Percentiles rank a stretch among this genome's conserved stretches.
Evolutionary conservation across 768 basidiomycete genomes (phyloP).

Genomic region (Tulasnella sp.): DNA sequence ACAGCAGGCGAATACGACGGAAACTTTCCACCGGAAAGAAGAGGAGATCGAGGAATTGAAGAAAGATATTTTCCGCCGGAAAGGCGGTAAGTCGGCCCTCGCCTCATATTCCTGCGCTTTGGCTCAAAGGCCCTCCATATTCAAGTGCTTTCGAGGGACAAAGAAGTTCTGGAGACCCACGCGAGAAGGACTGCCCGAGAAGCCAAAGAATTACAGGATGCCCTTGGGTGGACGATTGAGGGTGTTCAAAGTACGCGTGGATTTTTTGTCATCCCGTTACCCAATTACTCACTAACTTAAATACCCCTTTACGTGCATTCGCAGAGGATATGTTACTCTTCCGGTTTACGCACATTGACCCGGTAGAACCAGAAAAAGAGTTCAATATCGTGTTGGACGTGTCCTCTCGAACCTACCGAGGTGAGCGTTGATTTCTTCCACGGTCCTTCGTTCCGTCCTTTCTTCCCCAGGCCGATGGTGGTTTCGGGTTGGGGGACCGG

Average conservation of each 20-base stretch:
- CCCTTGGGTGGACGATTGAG: constrained; percentile 65
- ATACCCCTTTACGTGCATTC: background rate
- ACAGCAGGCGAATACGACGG: constrained; percentile 33
- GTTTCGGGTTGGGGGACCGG: constrained; percentile 10
- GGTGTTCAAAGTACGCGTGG: constrained; percentile 45
- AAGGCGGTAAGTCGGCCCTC: background rate
- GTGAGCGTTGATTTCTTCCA: constrained; percentile 40
- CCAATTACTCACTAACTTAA: background rate
- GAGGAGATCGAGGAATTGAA: constrained; percentile 59
- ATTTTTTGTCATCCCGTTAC: background rate
- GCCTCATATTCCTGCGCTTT: background rate
- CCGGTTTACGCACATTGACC: constrained; percentile 65
- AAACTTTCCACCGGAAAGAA: constrained; percentile 49
- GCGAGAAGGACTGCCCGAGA: constrained; percentile 17
- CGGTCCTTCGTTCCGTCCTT: background rate
- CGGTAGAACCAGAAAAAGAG: constrained; percentile 53
- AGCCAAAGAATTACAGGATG: constrained; percentile 32
- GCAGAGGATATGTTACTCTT: constrained; percentile 61
- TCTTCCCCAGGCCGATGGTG: background rate
- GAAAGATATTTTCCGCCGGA: constrained; percentile 26
- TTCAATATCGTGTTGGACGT: constrained; percentile 76
- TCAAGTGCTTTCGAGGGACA: constrained; percentile 13
- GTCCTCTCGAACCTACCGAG: constrained; percentile 57
- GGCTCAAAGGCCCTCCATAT: background rate
- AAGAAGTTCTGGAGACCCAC: constrained; percentile 19